Conservation (phyloP, 208 protist species). For the Leishmania gerbilli region DNA sequence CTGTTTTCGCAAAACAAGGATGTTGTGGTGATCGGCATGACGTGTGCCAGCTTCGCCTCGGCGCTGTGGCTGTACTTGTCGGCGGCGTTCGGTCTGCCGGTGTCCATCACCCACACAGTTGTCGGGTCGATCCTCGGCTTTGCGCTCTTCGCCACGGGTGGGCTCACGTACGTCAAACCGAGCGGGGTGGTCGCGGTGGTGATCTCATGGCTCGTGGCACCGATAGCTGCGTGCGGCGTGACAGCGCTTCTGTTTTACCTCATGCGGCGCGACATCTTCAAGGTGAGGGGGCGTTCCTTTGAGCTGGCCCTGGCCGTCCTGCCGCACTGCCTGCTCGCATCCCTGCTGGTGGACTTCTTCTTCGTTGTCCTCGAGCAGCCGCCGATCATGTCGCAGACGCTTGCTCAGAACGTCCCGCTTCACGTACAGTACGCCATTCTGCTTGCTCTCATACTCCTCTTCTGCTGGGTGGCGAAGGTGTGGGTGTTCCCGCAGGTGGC, state of each 20-base stretch:
- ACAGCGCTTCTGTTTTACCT: conserved; percentile 67
- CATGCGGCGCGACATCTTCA: conserved; percentile 65
- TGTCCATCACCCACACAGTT: conserved; percentile 87
- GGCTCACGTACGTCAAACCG: conserved; percentile 55
- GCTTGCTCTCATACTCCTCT: conserved; percentile 40
- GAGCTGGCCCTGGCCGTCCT: conserved; percentile 52
- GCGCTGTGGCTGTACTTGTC: conserved; percentile 83
- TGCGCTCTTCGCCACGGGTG: conserved; percentile 56
- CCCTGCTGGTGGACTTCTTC: conserved; percentile 65
- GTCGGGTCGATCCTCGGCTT: conserved; percentile 80
- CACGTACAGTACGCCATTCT: conserved; percentile 53
- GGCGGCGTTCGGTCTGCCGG: conserved; percentile 76
- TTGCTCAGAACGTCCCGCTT: conserved; percentile 55
- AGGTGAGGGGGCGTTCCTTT: conserved; percentile 65
- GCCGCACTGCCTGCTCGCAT: conserved; percentile 71
- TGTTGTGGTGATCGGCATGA: conserved; percentile 79
- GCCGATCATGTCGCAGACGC: conserved; percentile 61
- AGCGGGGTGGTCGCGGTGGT: conserved; percentile 66
- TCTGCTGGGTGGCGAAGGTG: conserved; percentile 33
- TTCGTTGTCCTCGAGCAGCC: conserved; percentile 82
- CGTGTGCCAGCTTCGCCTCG: conserved; percentile 64
- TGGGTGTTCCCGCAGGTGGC: conserved; percentile 60
- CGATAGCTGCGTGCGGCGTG: conserved; percentile 51
- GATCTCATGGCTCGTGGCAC: conserved; percentile 74
- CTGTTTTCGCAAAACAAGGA: conserved; percentile 74